These are phyloP conservation scores for Tetrahymena elliotti DNA, from an alignment of 73 alveolate genomes.

Conservation along the genomic window DNA sequence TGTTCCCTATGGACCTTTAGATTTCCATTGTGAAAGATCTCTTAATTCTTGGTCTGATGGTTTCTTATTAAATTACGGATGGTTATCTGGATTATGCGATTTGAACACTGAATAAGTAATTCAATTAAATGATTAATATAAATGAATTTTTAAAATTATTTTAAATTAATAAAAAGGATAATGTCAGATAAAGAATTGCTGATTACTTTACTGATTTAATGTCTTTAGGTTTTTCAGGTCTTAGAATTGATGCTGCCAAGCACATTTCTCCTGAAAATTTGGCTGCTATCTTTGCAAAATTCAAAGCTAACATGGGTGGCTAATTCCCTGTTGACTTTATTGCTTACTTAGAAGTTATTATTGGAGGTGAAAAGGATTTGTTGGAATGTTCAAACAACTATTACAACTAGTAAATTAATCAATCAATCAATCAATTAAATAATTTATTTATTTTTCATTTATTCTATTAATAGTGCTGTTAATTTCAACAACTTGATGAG, in stretches of 20 bases:
- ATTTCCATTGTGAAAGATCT: slow-evolving; percentile 89
- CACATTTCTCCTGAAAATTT: slow-evolving; percentile 67
- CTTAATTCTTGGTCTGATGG: slow-evolving; percentile 76
- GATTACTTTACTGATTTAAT: slow-evolving; percentile 70
- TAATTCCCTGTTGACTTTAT: slow-evolving; percentile 74
- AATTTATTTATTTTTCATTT: not conserved
- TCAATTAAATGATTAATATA: no score
- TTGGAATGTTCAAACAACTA: slow-evolving; percentile 69
- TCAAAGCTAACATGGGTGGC: slow-evolving; percentile 82
- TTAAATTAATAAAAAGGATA: slow-evolving; percentile 21
- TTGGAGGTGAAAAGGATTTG: slow-evolving; percentile 86
- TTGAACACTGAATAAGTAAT: slow-evolving; percentile 66
- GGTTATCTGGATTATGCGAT: slow-evolving; percentile 74
- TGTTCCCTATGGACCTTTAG: slow-evolving; percentile 81
- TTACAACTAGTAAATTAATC: slow-evolving; percentile 46
- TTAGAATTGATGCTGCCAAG: slow-evolving; percentile 80
- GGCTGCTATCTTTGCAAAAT: slow-evolving; percentile 52
- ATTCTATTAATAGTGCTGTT: slow-evolving; percentile 48
- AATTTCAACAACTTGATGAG: slow-evolving; percentile 60
- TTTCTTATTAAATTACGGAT: slow-evolving; percentile 63
- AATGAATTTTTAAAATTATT: no score
- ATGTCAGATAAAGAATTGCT: slow-evolving; percentile 83
- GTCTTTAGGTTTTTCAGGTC: slow-evolving; percentile 73
- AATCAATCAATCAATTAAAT: not conserved
- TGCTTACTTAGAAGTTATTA: slow-evolving; percentile 75